phyloP scores from a whole-genome alignment of 768 basidiomycete species.

The Tricholoma flavovirens region DNA sequence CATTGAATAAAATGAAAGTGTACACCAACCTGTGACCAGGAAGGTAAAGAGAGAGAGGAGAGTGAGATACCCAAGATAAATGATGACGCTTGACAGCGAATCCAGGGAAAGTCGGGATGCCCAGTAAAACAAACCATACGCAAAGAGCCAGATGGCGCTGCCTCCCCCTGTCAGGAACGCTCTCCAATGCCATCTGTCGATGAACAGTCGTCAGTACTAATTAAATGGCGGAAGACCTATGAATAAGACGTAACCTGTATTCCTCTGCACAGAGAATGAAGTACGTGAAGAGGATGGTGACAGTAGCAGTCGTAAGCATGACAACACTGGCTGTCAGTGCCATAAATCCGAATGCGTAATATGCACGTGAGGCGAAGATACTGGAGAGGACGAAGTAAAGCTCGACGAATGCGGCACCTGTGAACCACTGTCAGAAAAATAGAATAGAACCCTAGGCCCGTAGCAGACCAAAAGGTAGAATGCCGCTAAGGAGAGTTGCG shows the following conservation, averaged over 20 bases:
- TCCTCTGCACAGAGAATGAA: conserved; percentile 93
- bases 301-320: conserved; percentile 82
- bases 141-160: conserved; percentile 85
- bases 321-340: conserved; percentile 83
- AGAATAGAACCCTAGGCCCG: neutral
- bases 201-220: neutral
- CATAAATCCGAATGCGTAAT: conserved; percentile 96
- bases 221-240: neutral
- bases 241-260: conserved; percentile 54
- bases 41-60: conserved; percentile 81
- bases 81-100: conserved; percentile 70
- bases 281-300: conserved; percentile 84
- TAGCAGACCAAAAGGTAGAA: conserved; percentile 78
- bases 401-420: conserved; percentile 93
- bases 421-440: neutral
- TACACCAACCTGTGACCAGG: conserved; percentile 69
- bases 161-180: conserved; percentile 90
- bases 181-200: conserved; percentile 89
- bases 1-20: neutral
- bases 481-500: conserved; percentile 77
- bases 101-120: conserved; percentile 79
- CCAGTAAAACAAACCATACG: conserved; percentile 89
- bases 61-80: conserved; percentile 89
- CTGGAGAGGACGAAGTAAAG: conserved; percentile 89
- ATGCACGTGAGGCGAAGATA: conserved; percentile 86